Percentiles rank a stretch among this genome's conserved stretches.
These are phyloP conservation scores for Aciculosporium take DNA, from an alignment of 2,329 filamentous ascomycete species.

Conservation along the genomic window DNA sequence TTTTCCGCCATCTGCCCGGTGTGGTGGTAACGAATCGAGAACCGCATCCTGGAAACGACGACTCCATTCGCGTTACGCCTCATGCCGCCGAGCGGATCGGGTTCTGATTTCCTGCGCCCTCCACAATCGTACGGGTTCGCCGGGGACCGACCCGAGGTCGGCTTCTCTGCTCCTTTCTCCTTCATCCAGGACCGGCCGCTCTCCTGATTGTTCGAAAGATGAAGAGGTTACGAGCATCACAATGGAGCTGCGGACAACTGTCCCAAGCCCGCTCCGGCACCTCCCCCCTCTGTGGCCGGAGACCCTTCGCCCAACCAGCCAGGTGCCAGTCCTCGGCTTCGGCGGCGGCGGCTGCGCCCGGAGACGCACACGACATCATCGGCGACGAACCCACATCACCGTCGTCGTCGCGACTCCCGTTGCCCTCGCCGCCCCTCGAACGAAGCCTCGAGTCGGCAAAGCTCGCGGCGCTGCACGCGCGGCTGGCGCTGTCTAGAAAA, in stretches of 20 bases:
- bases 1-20: constrained; percentile 1
- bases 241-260: constrained; percentile 25
- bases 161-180: neutral
- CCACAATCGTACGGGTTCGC: no score
- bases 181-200: neutral
- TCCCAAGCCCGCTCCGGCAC: constrained; percentile 21
- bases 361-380: constrained; percentile 10
- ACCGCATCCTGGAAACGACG: neutral
- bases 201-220: constrained; percentile 13
- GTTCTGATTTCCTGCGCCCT: neutral
- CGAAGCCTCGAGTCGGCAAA: constrained; percentile 64
- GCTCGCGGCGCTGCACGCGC: constrained; percentile 81
- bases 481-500: constrained; percentile 66
- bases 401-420: constrained; percentile 16
- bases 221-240: constrained; percentile 28
- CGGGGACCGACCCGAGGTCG: no score
- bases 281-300: constrained; percentile 12
- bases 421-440: constrained; percentile 59
- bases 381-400: constrained; percentile 9
- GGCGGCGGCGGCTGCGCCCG: constrained; percentile 13
- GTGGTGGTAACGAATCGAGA: neutral
- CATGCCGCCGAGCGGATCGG: neutral
- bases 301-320: constrained; percentile 12
- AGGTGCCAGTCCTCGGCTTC: constrained; percentile 22
- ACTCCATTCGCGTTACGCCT: neutral